Conservation (phyloP, 768 basidiomycete genomes). For the Macrolepiota fuliginosa region DNA sequence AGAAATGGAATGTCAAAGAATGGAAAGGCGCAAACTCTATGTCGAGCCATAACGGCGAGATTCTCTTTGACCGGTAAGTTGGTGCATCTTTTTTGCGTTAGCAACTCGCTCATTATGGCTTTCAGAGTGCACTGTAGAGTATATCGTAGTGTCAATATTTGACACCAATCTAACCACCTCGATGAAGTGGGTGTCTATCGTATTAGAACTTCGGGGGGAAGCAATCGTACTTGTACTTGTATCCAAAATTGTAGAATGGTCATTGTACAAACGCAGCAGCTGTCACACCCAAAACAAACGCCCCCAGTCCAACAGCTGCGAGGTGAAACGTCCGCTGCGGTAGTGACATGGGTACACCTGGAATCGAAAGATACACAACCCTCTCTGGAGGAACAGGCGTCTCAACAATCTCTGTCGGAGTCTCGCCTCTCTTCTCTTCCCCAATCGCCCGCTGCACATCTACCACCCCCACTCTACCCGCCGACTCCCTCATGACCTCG, state of each 20-base stretch:
- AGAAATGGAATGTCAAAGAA: conserved; percentile 52
- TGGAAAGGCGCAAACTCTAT: conserved; percentile 41
- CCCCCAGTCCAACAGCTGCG: conserved; percentile 31
- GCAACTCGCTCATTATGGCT: neutral
- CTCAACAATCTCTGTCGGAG: neutral
- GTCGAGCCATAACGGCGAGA: conserved; percentile 39
- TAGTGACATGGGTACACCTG: conserved; percentile 3
- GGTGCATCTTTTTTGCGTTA: neutral
- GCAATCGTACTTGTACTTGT: neutral
- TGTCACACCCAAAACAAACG: conserved; percentile 33
- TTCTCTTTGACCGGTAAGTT: conserved; percentile 45
- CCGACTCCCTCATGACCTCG: conserved; percentile 9
- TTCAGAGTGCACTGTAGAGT: conserved; percentile 51
- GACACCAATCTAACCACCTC: neutral
- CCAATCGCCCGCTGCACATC: neutral
- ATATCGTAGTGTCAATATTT: conserved; percentile 42
- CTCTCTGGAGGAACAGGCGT: conserved; percentile 9
- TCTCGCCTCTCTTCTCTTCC: neutral
- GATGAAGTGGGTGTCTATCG: neutral
- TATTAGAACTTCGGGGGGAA: neutral
- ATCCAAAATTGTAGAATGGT: conserved; percentile 12
- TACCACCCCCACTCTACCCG: neutral
- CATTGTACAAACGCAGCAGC: conserved; percentile 28
- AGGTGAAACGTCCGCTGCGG: conserved; percentile 26
- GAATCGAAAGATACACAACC: neutral